These are phyloP conservation scores for Morella rubra DNA, from an alignment of 306 rosid species.

Conservation along the genomic window DNA sequence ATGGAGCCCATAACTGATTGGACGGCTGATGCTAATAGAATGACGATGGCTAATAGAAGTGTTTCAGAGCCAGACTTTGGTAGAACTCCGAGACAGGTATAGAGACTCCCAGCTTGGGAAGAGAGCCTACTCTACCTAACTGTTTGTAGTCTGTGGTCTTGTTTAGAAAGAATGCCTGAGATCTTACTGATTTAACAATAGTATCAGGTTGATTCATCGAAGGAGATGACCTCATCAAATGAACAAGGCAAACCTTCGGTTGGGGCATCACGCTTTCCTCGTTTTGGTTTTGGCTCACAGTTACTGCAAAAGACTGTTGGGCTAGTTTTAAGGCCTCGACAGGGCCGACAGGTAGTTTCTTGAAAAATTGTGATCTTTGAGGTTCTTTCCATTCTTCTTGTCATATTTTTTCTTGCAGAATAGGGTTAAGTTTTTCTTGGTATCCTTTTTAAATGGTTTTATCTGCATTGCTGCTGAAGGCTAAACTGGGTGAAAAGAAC, in stretches of 20 bases:
- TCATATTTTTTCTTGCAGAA: not conserved
- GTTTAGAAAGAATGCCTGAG: slow-evolving; percentile 17
- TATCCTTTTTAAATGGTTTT: slow-evolving; percentile 24
- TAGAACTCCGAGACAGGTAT: slow-evolving; percentile 78
- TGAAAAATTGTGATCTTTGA: slow-evolving; percentile 7
- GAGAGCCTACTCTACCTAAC: not conserved
- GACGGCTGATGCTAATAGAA: slow-evolving; percentile 55
- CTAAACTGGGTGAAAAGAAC: slow-evolving; percentile 82
- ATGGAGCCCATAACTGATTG: slow-evolving; percentile 83
- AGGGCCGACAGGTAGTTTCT: slow-evolving; percentile 63
- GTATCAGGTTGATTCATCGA: slow-evolving; percentile 42
- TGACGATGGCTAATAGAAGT: slow-evolving; percentile 71
- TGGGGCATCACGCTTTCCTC: slow-evolving; percentile 68
- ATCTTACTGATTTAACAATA: slow-evolving; percentile 19
- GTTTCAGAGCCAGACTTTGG: slow-evolving; percentile 94
- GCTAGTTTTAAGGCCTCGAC: slow-evolving; percentile 69
- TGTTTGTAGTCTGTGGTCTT: not conserved
- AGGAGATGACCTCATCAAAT: slow-evolving; percentile 48
- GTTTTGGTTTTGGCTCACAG: slow-evolving; percentile 78
- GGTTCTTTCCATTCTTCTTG: slow-evolving; percentile 3
- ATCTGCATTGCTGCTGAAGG: slow-evolving; percentile 49
- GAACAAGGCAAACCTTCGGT: slow-evolving; percentile 56
- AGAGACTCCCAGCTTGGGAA: slow-evolving; percentile 20
- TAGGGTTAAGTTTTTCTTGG: slow-evolving; percentile 12
- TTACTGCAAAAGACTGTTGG: slow-evolving; percentile 78